A percentile compares a stretch with the other conserved stretches of the same genome.
These are phyloP conservation scores for Epichloe brachyelytri DNA, from an alignment of 2,329 filamentous ascomycete species.

Conservation along the genomic window DNA sequence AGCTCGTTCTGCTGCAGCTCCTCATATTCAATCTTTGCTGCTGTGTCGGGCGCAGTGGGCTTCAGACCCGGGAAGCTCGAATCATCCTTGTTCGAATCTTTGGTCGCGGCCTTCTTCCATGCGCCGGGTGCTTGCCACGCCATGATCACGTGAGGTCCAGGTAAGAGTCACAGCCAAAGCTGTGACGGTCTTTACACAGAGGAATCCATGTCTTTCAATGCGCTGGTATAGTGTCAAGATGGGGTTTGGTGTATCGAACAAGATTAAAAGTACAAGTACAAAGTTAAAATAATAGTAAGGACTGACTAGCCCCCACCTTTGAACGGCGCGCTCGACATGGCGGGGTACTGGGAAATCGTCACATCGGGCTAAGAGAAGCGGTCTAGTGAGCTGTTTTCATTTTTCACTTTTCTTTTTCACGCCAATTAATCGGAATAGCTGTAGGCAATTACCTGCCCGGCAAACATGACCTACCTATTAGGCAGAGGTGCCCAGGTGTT, in stretches of 20 bases:
- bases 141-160: slow-evolving; percentile 29
- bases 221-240: neutral
- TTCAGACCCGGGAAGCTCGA: slow-evolving; percentile 40
- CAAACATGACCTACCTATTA: too few relatives aligned
- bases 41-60: slow-evolving; percentile 26
- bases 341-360: neutral
- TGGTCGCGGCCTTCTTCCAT: slow-evolving; percentile 35
- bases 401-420: too few relatives aligned
- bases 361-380: neutral
- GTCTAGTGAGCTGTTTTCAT: too few relatives aligned
- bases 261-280: neutral
- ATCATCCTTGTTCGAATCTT: slow-evolving; percentile 29
- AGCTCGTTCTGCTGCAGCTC: slow-evolving; percentile 83
- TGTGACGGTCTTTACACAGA: slow-evolving; percentile 31
- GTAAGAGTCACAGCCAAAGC: slow-evolving; percentile 40
- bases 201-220: slow-evolving; percentile 27
- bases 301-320: neutral
- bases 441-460: too few relatives aligned
- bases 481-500: too few relatives aligned
- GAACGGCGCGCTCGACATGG: neutral
- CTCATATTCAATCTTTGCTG: slow-evolving; percentile 52
- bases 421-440: too few relatives aligned
- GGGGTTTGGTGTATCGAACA: neutral
- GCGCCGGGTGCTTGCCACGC: slow-evolving; percentile 36
- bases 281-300: neutral